phyloP scores from a whole-genome alignment of 2,329 filamentous ascomycete genomes.

The Clonostachys byssicola region DNA sequence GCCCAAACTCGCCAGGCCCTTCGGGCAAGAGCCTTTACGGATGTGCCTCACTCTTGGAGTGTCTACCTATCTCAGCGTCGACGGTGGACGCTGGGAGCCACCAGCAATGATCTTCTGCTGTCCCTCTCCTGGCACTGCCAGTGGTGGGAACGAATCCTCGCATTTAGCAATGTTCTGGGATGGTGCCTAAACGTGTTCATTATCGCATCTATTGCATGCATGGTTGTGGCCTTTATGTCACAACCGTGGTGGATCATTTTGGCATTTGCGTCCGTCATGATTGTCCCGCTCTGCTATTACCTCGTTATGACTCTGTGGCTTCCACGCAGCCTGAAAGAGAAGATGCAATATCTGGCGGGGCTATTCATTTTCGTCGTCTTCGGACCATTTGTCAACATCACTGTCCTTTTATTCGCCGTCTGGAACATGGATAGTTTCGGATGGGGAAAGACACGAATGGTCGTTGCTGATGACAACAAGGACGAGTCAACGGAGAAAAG shows the following conservation, averaged over 20 bases:
- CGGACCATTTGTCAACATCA: slow-evolving; percentile 15
- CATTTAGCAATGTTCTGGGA: slow-evolving; percentile 12
- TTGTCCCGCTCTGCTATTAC: slow-evolving; percentile 14
- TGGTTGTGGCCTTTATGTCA: slow-evolving; percentile 17
- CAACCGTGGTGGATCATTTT: slow-evolving; percentile 16
- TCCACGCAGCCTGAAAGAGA: slow-evolving; percentile 11
- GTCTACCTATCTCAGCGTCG: slow-evolving; percentile 27
- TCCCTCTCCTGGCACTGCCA: slow-evolving; percentile 10
- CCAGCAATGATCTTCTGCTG: slow-evolving; percentile 14
- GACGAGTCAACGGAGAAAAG: slow-evolving; percentile 1
- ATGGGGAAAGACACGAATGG: slow-evolving; percentile 16
- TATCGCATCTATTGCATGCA: slow-evolving; percentile 15
- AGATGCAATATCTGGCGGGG: slow-evolving; percentile 10
- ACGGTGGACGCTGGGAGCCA: slow-evolving; percentile 17
- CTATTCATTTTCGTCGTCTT: slow-evolving; percentile 12
- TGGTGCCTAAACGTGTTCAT: slow-evolving; percentile 17
- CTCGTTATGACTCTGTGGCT: slow-evolving; percentile 14
- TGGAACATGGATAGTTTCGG: slow-evolving; percentile 17
- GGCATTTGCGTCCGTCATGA: slow-evolving; percentile 15
- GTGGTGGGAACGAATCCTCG: slow-evolving; percentile 15
- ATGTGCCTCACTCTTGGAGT: slow-evolving; percentile 28
- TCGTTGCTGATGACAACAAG: slow-evolving; percentile 6
- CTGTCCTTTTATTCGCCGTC: slow-evolving; percentile 16
- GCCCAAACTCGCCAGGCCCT: slow-evolving; percentile 31
- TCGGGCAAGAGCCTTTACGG: slow-evolving; percentile 30